These are phyloP conservation scores for Cryphonectria parasitica DNA, from an alignment of 2,329 filamentous ascomycete species.

Conservation along the genomic window DNA sequence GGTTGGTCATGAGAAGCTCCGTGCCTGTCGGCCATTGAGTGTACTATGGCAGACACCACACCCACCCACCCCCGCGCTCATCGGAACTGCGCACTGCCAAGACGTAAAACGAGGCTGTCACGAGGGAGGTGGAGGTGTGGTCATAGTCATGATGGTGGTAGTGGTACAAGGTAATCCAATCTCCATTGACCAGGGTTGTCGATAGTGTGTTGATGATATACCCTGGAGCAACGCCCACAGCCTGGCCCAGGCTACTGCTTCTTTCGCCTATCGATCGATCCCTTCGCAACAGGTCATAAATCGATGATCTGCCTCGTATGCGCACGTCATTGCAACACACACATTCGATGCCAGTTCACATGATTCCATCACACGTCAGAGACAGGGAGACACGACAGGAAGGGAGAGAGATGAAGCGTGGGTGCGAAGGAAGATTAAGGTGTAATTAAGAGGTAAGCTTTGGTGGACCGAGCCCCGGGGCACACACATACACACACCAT, in stretches of 20 bases:
- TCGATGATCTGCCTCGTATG: neutral
- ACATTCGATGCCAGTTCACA: neutral
- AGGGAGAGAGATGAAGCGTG: neutral
- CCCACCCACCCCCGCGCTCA: neutral
- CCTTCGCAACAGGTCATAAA: neutral
- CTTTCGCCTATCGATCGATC: neutral
- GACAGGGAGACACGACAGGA: neutral
- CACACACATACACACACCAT: neutral
- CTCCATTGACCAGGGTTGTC: slow-evolving; percentile 2
- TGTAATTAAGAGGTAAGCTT: slow-evolving; percentile 7
- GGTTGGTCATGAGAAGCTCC: neutral
- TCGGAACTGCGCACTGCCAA: neutral
- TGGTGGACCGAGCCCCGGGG: neutral
- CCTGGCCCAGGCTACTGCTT: neutral
- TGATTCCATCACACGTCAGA: slow-evolving; percentile 2
- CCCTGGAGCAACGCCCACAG: neutral
- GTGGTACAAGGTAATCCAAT: neutral
- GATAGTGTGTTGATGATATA: neutral
- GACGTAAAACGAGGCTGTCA: neutral
- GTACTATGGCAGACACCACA: neutral
- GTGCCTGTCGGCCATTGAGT: neutral
- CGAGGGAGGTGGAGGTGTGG: neutral
- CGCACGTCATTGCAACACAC: slow-evolving; percentile 3
- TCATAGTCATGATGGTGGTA: neutral
- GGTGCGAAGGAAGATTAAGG: slow-evolving; percentile 7